A percentile compares a stretch with the other conserved stretches of the same genome.
Conservation (phyloP, 257 asterid species). For the Oldenlandia corymbosa region DNA sequence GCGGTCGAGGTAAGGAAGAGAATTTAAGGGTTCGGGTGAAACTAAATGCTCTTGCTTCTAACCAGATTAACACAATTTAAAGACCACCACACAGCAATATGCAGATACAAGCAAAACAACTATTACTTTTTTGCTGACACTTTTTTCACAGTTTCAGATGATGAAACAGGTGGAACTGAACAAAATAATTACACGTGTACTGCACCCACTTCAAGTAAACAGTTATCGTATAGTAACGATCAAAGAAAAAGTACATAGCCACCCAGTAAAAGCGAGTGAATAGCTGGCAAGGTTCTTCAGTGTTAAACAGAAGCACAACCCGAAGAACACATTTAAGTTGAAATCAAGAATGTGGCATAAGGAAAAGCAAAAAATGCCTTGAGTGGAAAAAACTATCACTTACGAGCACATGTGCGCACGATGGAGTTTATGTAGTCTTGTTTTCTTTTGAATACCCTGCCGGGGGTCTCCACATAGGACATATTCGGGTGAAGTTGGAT, state of each 20-base stretch:
- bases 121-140: too few species aligned
- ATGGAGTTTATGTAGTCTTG: slow-evolving; percentile 76
- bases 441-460: slow-evolving; percentile 76
- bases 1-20: too few species aligned
- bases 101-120: too few species aligned
- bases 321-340: background rate
- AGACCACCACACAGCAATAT: too few species aligned
- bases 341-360: slow-evolving; percentile 4
- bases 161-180: background rate
- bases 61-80: too few species aligned
- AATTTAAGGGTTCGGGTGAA: too few species aligned
- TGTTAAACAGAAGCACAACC: background rate
- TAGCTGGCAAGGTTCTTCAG: background rate
- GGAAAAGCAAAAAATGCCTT: background rate
- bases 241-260: background rate
- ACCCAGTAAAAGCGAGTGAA: background rate
- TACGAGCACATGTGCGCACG: slow-evolving; percentile 96
- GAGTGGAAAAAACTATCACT: slow-evolving; percentile 30
- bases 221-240: background rate
- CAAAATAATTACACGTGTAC: background rate
- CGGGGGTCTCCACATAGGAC: slow-evolving; percentile 54
- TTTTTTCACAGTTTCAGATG: background rate
- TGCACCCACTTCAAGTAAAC: background rate
- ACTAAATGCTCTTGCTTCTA: too few species aligned
- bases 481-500: slow-evolving; percentile 81